These are phyloP conservation scores for Teratosphaeriaceae sp. DNA, from an alignment of 2,329 filamentous ascomycete species.

Conservation along the genomic window DNA sequence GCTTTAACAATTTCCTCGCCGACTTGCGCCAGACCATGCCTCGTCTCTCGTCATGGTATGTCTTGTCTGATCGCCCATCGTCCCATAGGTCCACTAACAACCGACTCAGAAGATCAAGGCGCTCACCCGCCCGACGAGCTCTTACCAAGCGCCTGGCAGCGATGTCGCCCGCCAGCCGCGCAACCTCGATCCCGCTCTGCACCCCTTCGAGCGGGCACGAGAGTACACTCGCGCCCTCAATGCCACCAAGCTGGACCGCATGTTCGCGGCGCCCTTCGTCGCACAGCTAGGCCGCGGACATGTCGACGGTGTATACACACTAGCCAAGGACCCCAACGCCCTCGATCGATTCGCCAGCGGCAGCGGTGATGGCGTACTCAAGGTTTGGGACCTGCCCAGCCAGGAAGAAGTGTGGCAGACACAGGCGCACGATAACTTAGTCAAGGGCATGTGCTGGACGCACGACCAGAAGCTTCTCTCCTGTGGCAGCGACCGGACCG, in stretches of 20 bases:
- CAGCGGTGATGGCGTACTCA: slow-evolving; percentile 86
- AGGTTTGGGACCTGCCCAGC: slow-evolving; percentile 78
- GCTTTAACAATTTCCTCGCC: neutral
- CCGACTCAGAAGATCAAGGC: slow-evolving; percentile 53
- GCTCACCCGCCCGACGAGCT: slow-evolving; percentile 57
- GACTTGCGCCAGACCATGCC: neutral
- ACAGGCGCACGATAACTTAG: slow-evolving; percentile 85
- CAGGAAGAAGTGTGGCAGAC: slow-evolving; percentile 69
- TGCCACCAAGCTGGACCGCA: slow-evolving; percentile 87
- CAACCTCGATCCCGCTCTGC: slow-evolving; percentile 74
- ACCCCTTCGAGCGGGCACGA: slow-evolving; percentile 84
- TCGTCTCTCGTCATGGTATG: slow-evolving; percentile 13
- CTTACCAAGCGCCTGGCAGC: slow-evolving; percentile 61
- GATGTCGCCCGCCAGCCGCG: slow-evolving; percentile 59
- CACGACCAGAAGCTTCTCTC: slow-evolving; percentile 76
- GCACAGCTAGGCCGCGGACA: slow-evolving; percentile 83
- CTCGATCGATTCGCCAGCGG: slow-evolving; percentile 60
- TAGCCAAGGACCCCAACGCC: slow-evolving; percentile 43
- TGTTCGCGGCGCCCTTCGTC: slow-evolving; percentile 82
- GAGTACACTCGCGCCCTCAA: slow-evolving; percentile 75
- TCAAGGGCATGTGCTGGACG: slow-evolving; percentile 89
- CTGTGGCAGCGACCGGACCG: slow-evolving; percentile 75
- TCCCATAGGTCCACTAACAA: neutral
- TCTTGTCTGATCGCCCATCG: neutral
- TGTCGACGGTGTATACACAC: slow-evolving; percentile 65